Conservation (phyloP, 2,329 filamentous ascomycete genomes). For the Herpotrichia juniperi region DNA sequence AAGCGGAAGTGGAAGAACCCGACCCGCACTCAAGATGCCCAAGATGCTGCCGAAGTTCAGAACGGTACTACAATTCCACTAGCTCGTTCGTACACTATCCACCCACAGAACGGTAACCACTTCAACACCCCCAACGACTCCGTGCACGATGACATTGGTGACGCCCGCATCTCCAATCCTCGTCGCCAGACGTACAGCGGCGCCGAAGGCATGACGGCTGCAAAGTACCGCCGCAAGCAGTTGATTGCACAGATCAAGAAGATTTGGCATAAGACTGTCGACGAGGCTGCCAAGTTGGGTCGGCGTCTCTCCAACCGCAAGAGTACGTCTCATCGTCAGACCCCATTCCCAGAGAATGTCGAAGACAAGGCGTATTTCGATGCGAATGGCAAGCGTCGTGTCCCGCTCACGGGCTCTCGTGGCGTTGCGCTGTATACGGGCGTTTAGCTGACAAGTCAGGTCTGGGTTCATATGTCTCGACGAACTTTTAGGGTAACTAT, state of each 20-base stretch:
- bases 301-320: constrained; percentile 15
- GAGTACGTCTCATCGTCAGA: neutral
- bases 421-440: constrained; percentile 6
- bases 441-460: constrained; percentile 4
- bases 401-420: constrained; percentile 1
- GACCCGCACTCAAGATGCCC: too few species aligned
- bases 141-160: constrained; percentile 23
- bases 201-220: constrained; percentile 30
- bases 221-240: constrained; percentile 25
- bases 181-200: constrained; percentile 30
- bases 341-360: neutral
- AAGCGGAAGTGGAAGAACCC: too few species aligned
- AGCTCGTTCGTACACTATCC: too few species aligned
- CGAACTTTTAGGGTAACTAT: too few species aligned
- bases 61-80: too few species aligned
- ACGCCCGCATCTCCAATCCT: constrained; percentile 23
- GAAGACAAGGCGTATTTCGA: constrained; percentile 1
- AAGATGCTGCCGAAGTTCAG: too few species aligned
- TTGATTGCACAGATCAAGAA: constrained; percentile 26
- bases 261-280: constrained; percentile 33
- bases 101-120: too few species aligned
- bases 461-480: neutral
- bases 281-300: constrained; percentile 21
- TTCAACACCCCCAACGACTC: too few species aligned
- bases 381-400: neutral